These are phyloP conservation scores for Suillus decipiens DNA, from an alignment of 768 basidiomycete genomes.

Conservation along the genomic window DNA sequence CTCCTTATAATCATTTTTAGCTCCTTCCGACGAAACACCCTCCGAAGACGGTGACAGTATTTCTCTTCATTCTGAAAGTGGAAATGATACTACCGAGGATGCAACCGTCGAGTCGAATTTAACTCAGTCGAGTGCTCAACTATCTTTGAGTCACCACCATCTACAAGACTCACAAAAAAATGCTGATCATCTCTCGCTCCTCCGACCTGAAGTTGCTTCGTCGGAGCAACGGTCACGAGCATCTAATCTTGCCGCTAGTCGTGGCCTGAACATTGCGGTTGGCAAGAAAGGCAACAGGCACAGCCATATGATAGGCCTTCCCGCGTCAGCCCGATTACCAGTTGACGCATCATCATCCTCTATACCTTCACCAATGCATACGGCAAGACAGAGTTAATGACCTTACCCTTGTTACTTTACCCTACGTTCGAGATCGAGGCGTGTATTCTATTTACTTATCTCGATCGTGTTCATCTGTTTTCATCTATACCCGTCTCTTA, in stretches of 20 bases:
- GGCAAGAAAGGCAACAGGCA: slow-evolving; percentile 62
- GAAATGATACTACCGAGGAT: slow-evolving; percentile 70
- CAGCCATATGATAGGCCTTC: slow-evolving; percentile 66
- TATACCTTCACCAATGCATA: slow-evolving; percentile 22
- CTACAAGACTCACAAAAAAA: slow-evolving; percentile 35
- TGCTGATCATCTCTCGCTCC: slow-evolving; percentile 20
- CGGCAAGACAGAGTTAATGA: slow-evolving; percentile 27
- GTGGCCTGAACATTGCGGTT: slow-evolving; percentile 69
- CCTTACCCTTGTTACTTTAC: not conserved
- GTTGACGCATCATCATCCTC: slow-evolving; percentile 17
- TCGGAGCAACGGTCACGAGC: slow-evolving; percentile 49
- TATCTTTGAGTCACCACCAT: slow-evolving; percentile 38
- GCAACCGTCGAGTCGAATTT: slow-evolving; percentile 44
- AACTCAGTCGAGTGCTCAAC: slow-evolving; percentile 43
- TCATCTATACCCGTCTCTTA: slow-evolving; percentile 30
- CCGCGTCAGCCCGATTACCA: slow-evolving; percentile 41
- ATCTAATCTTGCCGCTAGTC: slow-evolving; percentile 60
- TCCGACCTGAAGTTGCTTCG: slow-evolving; percentile 29
- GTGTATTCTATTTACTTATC: slow-evolving; percentile 14
- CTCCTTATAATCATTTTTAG: slow-evolving; percentile 23
- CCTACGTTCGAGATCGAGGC: not conserved
- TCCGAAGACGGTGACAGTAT: slow-evolving; percentile 72
- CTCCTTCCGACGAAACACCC: slow-evolving; percentile 57
- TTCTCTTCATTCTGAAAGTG: slow-evolving; percentile 72
- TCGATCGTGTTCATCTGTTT: slow-evolving; percentile 19